Evolutionary conservation across 441 rosid genomes (phyloP).

Genomic region (Hura crepitans): DNA sequence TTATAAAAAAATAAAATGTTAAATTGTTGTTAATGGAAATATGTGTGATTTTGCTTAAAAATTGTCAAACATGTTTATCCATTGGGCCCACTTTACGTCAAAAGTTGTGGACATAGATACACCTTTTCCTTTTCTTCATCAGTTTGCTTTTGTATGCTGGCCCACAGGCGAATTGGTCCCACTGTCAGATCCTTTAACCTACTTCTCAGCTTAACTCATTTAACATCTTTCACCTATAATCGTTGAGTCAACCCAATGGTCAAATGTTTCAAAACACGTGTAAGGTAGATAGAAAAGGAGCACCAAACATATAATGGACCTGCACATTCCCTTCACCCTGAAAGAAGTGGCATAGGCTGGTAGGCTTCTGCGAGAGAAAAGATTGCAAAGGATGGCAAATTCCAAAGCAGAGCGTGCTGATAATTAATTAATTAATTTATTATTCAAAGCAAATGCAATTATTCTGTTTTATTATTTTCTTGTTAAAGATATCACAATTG

Average conservation of each 20-base stretch:
- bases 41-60: neutral
- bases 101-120: slow-evolving; percentile 21
- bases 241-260: neutral
- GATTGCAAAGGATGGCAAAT: slow-evolving; percentile 18
- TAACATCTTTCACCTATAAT: slow-evolving; percentile 1
- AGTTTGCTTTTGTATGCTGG: slow-evolving; percentile 16
- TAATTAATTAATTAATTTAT: neutral
- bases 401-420: slow-evolving; percentile 45
- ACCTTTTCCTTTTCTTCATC: slow-evolving; percentile 17
- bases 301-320: slow-evolving; percentile 12
- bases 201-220: neutral
- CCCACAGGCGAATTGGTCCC: slow-evolving; percentile 22
- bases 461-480: neutral
- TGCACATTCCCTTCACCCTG: neutral
- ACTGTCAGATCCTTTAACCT: neutral
- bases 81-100: slow-evolving; percentile 4
- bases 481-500: too few relatives aligned
- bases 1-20: too few relatives aligned
- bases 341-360: too few relatives aligned
- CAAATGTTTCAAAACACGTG: neutral
- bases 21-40: too few relatives aligned
- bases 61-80: neutral
- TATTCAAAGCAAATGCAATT: slow-evolving; percentile 12
- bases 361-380: slow-evolving; percentile 7
- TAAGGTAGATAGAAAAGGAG: slow-evolving; percentile 11